Percentiles rank a stretch among this genome's conserved stretches.
phyloP scores from a whole-genome alignment of 2,329 filamentous ascomycete species.

The Pseudogymnoascus pannorum region DNA sequence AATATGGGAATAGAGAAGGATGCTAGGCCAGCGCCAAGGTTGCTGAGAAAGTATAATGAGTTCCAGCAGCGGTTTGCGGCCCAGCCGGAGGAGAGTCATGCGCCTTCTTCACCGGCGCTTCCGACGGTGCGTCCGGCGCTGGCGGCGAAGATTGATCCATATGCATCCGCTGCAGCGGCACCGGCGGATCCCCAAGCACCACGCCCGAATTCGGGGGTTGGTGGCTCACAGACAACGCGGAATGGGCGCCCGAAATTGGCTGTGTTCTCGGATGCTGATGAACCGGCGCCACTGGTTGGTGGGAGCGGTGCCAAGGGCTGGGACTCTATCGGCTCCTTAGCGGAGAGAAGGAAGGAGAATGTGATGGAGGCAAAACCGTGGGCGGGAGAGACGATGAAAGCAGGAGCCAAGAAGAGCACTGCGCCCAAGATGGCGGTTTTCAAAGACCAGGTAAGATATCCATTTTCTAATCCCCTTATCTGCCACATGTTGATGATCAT shows the following conservation, averaged over 20 bases:
- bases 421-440: conserved; percentile 84
- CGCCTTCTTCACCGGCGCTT: conserved; percentile 79
- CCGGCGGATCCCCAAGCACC: conserved; percentile 55
- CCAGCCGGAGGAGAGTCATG: conserved; percentile 51
- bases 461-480: conserved; percentile 26
- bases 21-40: conserved; percentile 70
- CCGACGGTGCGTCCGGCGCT: conserved; percentile 77
- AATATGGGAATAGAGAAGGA: conserved; percentile 82
- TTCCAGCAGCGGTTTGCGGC: conserved; percentile 76
- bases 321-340: conserved; percentile 83
- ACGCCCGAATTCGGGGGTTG: conserved; percentile 40
- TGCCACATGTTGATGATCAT: conserved; percentile 74
- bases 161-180: conserved; percentile 49
- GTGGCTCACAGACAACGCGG: conserved; percentile 47
- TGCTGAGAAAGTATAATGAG: conserved; percentile 85
- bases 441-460: conserved; percentile 81
- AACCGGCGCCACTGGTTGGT: conserved; percentile 48
- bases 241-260: conserved; percentile 73
- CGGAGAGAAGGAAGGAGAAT: conserved; percentile 93
- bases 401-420: conserved; percentile 70
- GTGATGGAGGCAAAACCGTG: conserved; percentile 77
- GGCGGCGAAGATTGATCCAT: conserved; percentile 79
- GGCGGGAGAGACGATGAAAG: conserved; percentile 85
- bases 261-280: conserved; percentile 75
- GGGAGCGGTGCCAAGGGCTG: conserved; percentile 63